These are phyloP conservation scores for Parathielavia hyrcaniae DNA, from an alignment of 495 filamentous ascomycete species.

Conservation along the genomic window DNA sequence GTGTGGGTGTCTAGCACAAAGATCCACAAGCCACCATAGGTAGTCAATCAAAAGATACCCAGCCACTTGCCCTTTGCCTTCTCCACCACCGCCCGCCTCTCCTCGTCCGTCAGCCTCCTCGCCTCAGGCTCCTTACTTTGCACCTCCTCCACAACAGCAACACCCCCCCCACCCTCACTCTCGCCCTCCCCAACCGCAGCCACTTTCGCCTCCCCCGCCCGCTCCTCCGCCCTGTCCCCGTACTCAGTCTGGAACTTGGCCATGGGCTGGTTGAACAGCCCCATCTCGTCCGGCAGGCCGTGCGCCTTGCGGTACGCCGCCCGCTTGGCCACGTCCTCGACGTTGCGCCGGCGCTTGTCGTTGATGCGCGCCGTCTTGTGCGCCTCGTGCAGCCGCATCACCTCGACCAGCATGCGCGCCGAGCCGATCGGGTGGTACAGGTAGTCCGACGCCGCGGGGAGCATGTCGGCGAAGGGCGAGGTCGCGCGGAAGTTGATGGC, in stretches of 20 bases:
- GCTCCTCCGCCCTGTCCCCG: background rate
- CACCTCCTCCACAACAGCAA: background rate
- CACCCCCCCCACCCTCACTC: background rate
- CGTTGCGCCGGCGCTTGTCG: conserved; percentile 57
- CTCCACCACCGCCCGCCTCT: conserved; percentile 10
- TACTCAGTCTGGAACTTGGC: conserved; percentile 15
- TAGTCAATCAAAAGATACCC: conserved; percentile 34
- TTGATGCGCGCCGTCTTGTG: conserved; percentile 55
- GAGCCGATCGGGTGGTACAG: conserved; percentile 58
- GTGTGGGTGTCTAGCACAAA: conserved; percentile 3
- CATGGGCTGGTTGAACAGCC: conserved; percentile 26
- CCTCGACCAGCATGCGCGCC: conserved; percentile 50
- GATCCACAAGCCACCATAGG: conserved; percentile 21
- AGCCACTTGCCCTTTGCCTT: conserved; percentile 38
- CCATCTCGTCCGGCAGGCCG: conserved; percentile 58
- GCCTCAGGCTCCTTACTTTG: background rate
- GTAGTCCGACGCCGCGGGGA: conserved; percentile 57
- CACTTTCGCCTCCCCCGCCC: background rate
- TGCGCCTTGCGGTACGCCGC: conserved; percentile 73
- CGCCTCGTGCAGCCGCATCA: conserved; percentile 63
- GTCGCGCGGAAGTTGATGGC: conserved; percentile 60
- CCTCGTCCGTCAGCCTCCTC: conserved; percentile 14
- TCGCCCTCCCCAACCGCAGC: background rate
- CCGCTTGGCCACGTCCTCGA: conserved; percentile 77
- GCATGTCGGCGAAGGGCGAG: conserved; percentile 65